A percentile compares a stretch with the other conserved stretches of the same genome.
phyloP scores from a whole-genome alignment of 2,329 filamentous ascomycete genomes.

The Aspergillus pseudoviridinutans region DNA sequence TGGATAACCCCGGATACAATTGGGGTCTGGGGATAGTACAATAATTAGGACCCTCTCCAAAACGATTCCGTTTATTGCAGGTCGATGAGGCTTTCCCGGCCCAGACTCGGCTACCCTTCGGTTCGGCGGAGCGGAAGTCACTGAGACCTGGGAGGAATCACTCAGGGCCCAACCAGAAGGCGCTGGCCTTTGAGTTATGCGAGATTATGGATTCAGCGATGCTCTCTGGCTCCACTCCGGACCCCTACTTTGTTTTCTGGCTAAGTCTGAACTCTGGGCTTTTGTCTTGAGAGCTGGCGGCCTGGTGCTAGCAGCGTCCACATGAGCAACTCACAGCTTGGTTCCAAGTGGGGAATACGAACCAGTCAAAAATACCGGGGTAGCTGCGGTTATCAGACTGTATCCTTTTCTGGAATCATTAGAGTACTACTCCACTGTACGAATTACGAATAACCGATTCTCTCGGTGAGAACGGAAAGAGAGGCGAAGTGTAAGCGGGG shows the following conservation, averaged over 20 bases:
- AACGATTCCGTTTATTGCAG: background rate
- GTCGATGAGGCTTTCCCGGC: background rate
- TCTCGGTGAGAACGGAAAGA: background rate
- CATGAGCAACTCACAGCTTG: background rate
- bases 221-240: background rate
- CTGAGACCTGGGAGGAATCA: background rate
- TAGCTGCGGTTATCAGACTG: background rate
- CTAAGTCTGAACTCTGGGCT: background rate
- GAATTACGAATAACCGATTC: too few relatives aligned
- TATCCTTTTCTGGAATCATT: too few relatives aligned
- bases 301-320: too few relatives aligned
- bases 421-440: too few relatives aligned
- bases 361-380: background rate
- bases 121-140: slow-evolving; percentile 18
- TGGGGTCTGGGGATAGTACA: background rate
- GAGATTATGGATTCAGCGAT: background rate
- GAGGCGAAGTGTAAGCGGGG: background rate
- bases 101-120: slow-evolving; percentile 2
- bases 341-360: background rate
- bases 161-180: background rate
- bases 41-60: background rate
- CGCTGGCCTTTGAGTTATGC: background rate
- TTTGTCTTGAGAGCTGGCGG: too few relatives aligned
- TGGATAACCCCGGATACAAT: background rate
- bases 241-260: background rate